Evolutionary conservation across 495 filamentous ascomycete species (phyloP).

Genomic region (Xylaria scruposa): DNA sequence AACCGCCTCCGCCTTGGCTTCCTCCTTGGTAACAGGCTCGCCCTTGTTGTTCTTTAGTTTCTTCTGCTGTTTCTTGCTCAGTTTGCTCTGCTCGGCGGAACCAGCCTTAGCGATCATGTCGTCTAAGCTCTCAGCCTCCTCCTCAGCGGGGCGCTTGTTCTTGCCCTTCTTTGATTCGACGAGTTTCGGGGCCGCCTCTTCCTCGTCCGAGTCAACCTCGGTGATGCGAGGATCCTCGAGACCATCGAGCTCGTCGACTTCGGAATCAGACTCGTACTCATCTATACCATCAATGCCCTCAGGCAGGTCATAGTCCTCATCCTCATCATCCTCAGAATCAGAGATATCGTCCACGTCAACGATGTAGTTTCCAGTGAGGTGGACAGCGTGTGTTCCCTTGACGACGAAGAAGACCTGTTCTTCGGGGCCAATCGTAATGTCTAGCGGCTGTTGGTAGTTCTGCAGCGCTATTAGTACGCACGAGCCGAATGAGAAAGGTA

Average conservation of each 20-base stretch:
- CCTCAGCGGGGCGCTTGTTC: constrained; percentile 86
- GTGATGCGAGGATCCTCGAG: constrained; percentile 79
- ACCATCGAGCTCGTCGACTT: constrained; percentile 86
- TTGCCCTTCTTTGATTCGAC: constrained; percentile 75
- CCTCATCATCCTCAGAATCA: constrained; percentile 68
- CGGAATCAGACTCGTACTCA: constrained; percentile 65
- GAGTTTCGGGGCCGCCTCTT: constrained; percentile 79
- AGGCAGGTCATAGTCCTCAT: constrained; percentile 81
- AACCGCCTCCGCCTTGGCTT: constrained; percentile 56
- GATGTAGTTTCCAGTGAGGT: constrained; percentile 95
- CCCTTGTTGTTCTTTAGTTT: constrained; percentile 99
- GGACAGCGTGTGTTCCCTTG: constrained; percentile 85
- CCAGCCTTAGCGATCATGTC: constrained; percentile 71
- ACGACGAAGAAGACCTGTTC: constrained; percentile 92
- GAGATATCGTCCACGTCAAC: constrained; percentile 60
- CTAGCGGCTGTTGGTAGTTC: constrained; percentile 94
- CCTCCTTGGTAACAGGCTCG: constrained; percentile 72
- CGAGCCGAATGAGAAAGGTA: not conserved
- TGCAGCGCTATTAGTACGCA: constrained; percentile 51
- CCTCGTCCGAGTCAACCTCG: constrained; percentile 79
- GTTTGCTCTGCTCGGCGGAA: constrained; percentile 58
- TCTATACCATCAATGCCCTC: constrained; percentile 54
- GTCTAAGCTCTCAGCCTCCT: constrained; percentile 71
- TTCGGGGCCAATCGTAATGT: constrained; percentile 84
- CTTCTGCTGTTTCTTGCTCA: constrained; percentile 97